Evolutionary conservation across 2,329 filamentous ascomycete genomes (phyloP).

Genomic region (Leptoxyphium fumago): DNA sequence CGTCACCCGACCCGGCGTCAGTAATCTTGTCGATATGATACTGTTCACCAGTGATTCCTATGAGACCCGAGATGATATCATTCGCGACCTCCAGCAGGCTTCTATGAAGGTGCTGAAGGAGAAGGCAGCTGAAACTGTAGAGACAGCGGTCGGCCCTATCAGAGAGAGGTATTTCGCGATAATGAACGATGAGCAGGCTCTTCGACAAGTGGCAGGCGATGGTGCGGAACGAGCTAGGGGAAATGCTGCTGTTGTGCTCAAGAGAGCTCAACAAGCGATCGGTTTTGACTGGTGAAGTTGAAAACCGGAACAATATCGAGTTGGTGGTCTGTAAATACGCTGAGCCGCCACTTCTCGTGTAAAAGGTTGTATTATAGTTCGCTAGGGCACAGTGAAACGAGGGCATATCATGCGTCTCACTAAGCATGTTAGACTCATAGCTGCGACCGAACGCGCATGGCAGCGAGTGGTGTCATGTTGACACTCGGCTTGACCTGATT

Average conservation of each 20-base stretch:
- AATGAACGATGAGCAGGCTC: constrained; percentile 34
- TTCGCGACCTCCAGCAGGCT: constrained; percentile 27
- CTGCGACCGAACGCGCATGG: no score
- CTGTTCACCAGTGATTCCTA: constrained; percentile 42
- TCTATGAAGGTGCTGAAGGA: constrained; percentile 49
- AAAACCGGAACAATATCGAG: no score
- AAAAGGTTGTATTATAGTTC: no score
- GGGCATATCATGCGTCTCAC: no score
- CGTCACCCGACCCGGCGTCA: constrained; percentile 56
- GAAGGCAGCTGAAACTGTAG: constrained; percentile 44
- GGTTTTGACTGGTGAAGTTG: background rate
- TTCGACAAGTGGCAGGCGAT: constrained; percentile 42
- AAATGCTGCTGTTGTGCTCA: constrained; percentile 34
- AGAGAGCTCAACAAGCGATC: background rate
- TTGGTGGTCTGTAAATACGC: no score
- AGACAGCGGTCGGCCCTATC: constrained; percentile 38
- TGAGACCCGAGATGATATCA: constrained; percentile 30
- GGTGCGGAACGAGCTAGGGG: constrained; percentile 47
- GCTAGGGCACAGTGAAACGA: no score
- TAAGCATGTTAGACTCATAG: no score
- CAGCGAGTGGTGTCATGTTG: no score
- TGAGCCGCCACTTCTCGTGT: no score
- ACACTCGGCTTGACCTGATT: no score
- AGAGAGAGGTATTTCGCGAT: constrained; percentile 42
- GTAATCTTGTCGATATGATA: constrained; percentile 65